These are phyloP conservation scores for Nicotiana paniculata DNA, from an alignment of 257 asterid species.

Conservation along the genomic window DNA sequence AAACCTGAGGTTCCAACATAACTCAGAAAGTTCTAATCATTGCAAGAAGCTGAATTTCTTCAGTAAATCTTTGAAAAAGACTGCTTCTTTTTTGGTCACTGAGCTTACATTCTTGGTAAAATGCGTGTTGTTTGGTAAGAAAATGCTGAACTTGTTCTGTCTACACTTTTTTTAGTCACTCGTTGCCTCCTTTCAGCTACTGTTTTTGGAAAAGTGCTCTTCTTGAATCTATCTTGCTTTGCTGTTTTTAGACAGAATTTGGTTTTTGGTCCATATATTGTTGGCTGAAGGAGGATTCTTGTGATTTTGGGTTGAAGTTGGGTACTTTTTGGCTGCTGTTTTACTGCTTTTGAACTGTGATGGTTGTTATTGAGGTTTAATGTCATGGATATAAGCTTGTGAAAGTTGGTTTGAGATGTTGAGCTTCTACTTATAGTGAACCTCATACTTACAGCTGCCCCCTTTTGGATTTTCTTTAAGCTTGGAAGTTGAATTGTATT, in stretches of 20 bases:
- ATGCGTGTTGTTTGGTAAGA: background rate
- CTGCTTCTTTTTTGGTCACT: background rate
- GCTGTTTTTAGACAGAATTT: background rate
- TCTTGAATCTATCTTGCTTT: background rate
- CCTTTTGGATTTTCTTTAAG: background rate
- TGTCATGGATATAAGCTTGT: background rate
- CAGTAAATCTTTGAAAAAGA: conserved; percentile 3
- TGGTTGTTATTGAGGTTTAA: background rate
- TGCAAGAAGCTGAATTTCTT: background rate
- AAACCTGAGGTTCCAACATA: background rate
- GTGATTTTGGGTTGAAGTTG: conserved; percentile 4
- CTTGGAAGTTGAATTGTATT: background rate
- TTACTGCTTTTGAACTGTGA: background rate
- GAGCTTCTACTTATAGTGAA: background rate
- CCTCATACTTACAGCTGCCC: background rate
- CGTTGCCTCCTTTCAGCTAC: background rate
- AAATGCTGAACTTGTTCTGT: background rate
- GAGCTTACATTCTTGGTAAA: background rate
- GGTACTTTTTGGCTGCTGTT: background rate
- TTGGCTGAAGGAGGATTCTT: background rate
- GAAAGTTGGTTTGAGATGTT: background rate
- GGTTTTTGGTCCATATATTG: background rate
- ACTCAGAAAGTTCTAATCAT: background rate
- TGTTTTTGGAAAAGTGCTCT: background rate
- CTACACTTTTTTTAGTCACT: background rate